Percentiles rank a stretch among this genome's conserved stretches.
These are phyloP conservation scores for Combretum micranthum DNA, from an alignment of 345 rosid genomes.

Conservation along the genomic window DNA sequence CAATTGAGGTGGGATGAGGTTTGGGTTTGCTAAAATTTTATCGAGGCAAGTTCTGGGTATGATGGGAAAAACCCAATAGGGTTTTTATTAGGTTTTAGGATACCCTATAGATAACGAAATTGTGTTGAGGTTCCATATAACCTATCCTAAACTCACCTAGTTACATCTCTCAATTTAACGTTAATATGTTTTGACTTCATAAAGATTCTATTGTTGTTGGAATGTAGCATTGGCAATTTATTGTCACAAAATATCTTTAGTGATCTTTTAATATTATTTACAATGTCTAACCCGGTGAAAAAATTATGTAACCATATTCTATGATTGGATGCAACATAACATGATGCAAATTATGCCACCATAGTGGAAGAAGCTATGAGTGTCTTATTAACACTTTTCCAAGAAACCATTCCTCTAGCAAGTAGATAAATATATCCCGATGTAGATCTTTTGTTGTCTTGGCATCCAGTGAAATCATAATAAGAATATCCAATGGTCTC, in stretches of 20 bases:
- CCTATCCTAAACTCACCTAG: too few species aligned
- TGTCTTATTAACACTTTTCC: background rate
- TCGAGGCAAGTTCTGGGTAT: too few species aligned
- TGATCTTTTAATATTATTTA: background rate
- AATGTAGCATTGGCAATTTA: background rate
- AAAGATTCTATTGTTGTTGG: background rate
- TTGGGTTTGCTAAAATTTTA: too few species aligned
- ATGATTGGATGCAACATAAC: background rate
- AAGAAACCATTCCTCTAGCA: background rate
- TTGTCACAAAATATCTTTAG: background rate
- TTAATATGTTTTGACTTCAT: background rate
- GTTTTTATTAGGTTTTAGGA: too few species aligned
- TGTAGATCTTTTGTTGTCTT: background rate
- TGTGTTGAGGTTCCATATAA: too few species aligned
- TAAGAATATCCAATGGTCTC: background rate
- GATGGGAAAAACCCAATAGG: too few species aligned
- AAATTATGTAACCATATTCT: background rate
- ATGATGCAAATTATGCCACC: background rate
- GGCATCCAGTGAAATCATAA: background rate
- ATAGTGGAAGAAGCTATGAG: background rate
- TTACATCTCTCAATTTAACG: too few species aligned
- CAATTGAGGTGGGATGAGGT: too few species aligned
- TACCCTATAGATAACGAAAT: too few species aligned
- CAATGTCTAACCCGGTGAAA: background rate
- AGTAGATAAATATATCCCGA: background rate